Percentiles rank a stretch among this genome's conserved stretches.
Evolutionary conservation across 495 filamentous ascomycete species (phyloP).

Genomic region (Hamigera avellanea): DNA sequence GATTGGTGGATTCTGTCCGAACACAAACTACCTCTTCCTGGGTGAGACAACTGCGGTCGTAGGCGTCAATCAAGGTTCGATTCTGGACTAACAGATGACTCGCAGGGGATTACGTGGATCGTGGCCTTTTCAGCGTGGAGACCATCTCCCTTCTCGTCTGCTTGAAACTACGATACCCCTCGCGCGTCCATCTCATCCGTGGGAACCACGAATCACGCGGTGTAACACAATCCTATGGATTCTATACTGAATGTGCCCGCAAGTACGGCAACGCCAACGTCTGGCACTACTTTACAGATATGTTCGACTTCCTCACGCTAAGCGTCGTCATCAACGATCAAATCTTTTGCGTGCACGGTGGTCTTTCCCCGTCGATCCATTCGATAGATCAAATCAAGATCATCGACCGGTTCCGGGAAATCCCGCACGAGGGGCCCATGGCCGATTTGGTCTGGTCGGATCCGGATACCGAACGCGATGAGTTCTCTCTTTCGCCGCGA

Average conservation of each 20-base stretch:
- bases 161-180: constrained; percentile 85
- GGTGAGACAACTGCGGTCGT: constrained; percentile 40
- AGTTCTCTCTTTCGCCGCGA: constrained; percentile 87
- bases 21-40: constrained; percentile 96
- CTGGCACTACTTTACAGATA: constrained; percentile 99
- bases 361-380: constrained; percentile 90
- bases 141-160: constrained; percentile 94
- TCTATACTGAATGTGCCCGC: constrained; percentile 94
- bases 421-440: constrained; percentile 97
- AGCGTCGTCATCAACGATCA: constrained; percentile 97
- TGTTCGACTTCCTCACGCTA: constrained; percentile 96
- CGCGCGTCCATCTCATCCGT: constrained; percentile 84
- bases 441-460: constrained; percentile 98
- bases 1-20: constrained; percentile 90
- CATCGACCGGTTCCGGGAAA: constrained; percentile 96
- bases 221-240: constrained; percentile 96
- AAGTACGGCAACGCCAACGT: constrained; percentile 98
- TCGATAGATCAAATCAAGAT: constrained; percentile 99
- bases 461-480: constrained; percentile 87
- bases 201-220: constrained; percentile 96
- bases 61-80: background rate
- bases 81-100: background rate
- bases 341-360: constrained; percentile 97
- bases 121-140: constrained; percentile 92
- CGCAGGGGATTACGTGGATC: constrained; percentile 90